These are phyloP conservation scores for Ephemerocybe angulata DNA, from an alignment of 768 basidiomycete genomes.

Conservation along the genomic window DNA sequence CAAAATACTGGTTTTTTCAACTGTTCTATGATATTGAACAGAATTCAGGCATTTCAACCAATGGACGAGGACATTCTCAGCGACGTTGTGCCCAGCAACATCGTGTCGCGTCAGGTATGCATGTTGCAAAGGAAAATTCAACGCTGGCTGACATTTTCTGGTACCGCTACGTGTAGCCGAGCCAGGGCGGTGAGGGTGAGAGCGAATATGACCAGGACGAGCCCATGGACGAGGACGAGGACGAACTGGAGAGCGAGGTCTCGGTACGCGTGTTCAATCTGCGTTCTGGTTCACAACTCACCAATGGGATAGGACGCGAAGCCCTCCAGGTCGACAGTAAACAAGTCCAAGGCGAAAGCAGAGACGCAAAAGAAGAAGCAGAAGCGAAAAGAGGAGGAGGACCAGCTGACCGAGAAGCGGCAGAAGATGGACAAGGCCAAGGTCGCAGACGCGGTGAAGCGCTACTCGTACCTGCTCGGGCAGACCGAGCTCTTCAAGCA, in stretches of 20 bases:
- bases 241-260: constrained; percentile 57
- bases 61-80: constrained; percentile 81
- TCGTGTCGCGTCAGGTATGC: constrained; percentile 78
- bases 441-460: constrained; percentile 90
- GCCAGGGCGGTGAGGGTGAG: constrained; percentile 71
- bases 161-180: constrained; percentile 34
- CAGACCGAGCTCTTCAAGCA: constrained; percentile 98
- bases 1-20: too few species aligned
- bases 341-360: constrained; percentile 28
- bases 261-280: constrained; percentile 25
- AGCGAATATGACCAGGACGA: constrained; percentile 63
- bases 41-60: constrained; percentile 16
- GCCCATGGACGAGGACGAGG: constrained; percentile 58
- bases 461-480: constrained; percentile 95
- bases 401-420: constrained; percentile 63
- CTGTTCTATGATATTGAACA: not conserved
- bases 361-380: constrained; percentile 37
- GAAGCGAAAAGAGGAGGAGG: constrained; percentile 66
- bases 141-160: not conserved
- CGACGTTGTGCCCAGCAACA: constrained; percentile 88
- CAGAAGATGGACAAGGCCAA: constrained; percentile 89
- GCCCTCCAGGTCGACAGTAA: constrained; percentile 25
- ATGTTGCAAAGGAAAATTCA: not conserved
- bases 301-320: constrained; percentile 10
- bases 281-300: not conserved